phyloP scores from a whole-genome alignment of 495 filamentous ascomycete genomes.

The Penicillium samsonianum region DNA sequence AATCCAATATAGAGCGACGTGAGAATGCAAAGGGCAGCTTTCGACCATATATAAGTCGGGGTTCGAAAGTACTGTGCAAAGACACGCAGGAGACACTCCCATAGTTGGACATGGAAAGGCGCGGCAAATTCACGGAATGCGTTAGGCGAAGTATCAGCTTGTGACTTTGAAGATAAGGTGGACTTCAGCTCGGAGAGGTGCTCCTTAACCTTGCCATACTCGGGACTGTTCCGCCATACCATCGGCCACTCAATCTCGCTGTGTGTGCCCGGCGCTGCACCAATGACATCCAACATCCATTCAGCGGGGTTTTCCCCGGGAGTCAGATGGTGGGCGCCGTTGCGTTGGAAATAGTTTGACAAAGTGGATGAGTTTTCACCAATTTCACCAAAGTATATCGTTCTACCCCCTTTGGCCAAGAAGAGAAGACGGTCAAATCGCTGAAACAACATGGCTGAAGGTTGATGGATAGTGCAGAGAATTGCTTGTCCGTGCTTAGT shows the following conservation, averaged over 20 bases:
- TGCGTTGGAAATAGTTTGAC: slow-evolving; percentile 68
- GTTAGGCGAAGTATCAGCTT: not conserved
- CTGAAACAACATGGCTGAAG: slow-evolving; percentile 80
- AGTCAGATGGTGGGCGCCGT: not conserved
- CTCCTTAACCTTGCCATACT: not conserved
- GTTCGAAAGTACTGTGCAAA: slow-evolving; percentile 63
- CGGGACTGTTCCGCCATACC: not conserved
- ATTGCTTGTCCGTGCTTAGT: slow-evolving; percentile 77
- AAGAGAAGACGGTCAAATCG: slow-evolving; percentile 80
- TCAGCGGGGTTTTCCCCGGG: slow-evolving; percentile 70
- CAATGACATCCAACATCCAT: slow-evolving; percentile 82
- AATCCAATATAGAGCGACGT: slow-evolving; percentile 81
- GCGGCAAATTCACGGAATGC: slow-evolving; percentile 50
- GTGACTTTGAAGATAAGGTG: not conserved
- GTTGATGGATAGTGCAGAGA: slow-evolving; percentile 86
- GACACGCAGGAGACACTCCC: slow-evolving; percentile 51
- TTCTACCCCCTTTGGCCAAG: slow-evolving; percentile 64
- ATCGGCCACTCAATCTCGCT: not conserved
- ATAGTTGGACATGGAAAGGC: slow-evolving; percentile 54
- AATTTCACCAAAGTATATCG: slow-evolving; percentile 80
- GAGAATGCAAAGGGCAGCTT: slow-evolving; percentile 54
- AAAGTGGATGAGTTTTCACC: slow-evolving; percentile 69
- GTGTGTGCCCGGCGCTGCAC: not conserved
- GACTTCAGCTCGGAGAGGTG: not conserved
- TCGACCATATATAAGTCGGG: slow-evolving; percentile 60